phyloP scores from a whole-genome alignment of 805 yeast species.

The Schwanniomyces yamadae region DNA sequence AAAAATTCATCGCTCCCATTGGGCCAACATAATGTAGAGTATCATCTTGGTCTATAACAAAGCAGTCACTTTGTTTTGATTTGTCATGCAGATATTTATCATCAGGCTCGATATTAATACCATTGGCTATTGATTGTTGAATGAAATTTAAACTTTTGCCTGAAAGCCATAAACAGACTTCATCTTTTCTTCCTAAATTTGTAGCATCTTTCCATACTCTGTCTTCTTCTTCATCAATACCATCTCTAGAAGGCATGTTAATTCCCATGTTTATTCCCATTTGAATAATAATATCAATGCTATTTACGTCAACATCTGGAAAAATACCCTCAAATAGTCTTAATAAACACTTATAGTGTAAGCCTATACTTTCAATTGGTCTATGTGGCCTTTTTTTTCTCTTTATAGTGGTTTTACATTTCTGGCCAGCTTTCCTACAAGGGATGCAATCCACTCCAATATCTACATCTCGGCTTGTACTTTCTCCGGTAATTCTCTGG shows the following conservation, averaged over 20 bases:
- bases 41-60: constrained; percentile 14
- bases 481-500: not conserved
- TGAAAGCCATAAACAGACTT: not conserved
- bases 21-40: constrained; percentile 16
- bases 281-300: constrained; percentile 39
- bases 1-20: constrained; percentile 12
- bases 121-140: not conserved
- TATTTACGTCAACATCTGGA: constrained; percentile 45
- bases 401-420: constrained; percentile 42
- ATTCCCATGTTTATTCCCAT: constrained; percentile 32
- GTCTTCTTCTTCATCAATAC: constrained; percentile 4
- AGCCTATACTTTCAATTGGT: constrained; percentile 40
- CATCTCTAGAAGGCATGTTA: constrained; percentile 30
- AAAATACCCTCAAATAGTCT: constrained; percentile 40
- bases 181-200: not conserved
- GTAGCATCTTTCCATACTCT: constrained; percentile 1
- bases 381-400: constrained; percentile 42
- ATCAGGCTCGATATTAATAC: not conserved
- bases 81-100: not conserved
- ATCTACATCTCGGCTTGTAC: not conserved
- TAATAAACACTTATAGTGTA: constrained; percentile 42
- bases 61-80: constrained; percentile 1
- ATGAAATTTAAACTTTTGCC: not conserved
- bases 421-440: constrained; percentile 32
- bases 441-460: constrained; percentile 14